Percentiles rank a stretch among this genome's conserved stretches.
Evolutionary conservation across 495 filamentous ascomycete genomes (phyloP).

Genomic region (Recurvomyces mirabilis): DNA sequence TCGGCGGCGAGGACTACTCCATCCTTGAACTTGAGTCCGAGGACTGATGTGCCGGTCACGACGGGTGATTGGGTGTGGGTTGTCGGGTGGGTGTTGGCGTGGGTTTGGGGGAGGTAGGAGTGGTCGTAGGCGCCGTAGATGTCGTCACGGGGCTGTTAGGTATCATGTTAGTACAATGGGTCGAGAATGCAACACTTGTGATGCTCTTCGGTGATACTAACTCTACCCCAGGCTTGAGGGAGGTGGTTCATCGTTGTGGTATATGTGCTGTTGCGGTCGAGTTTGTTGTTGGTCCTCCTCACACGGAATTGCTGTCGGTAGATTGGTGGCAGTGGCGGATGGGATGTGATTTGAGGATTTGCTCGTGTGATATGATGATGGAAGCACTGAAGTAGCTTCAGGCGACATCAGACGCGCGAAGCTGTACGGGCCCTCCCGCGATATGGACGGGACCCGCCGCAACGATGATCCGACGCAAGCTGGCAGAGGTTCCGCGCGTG

Average conservation of each 20-base stretch:
- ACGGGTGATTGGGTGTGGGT: conserved; percentile 80
- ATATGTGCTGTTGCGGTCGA: too few species aligned
- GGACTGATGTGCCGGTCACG: conserved; percentile 90
- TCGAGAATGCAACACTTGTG: conserved; percentile 8
- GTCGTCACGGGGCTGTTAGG: conserved; percentile 74
- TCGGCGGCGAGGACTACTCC: conserved; percentile 94
- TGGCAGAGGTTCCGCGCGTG: too few species aligned
- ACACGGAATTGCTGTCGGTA: too few species aligned
- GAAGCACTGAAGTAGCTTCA: too few species aligned
- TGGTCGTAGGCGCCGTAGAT: conserved; percentile 85
- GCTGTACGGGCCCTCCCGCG: too few species aligned
- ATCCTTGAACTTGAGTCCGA: conserved; percentile 88
- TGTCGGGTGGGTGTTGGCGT: conserved; percentile 44
- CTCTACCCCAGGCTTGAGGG: conserved; percentile 92
- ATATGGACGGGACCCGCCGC: too few species aligned
- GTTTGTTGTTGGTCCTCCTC: too few species aligned
- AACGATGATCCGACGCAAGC: too few species aligned
- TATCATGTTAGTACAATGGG: conserved; percentile 12
- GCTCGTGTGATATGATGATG: too few species aligned
- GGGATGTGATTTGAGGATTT: too few species aligned
- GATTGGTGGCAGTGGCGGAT: too few species aligned
- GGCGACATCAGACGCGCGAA: too few species aligned
- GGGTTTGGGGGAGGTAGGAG: conserved; percentile 59
- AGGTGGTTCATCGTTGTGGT: conserved; percentile 72
- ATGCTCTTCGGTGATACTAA: conserved; percentile 37